Evolutionary conservation across 2,329 filamentous ascomycete genomes (phyloP).

Genomic region (Aureobasidium sp.): DNA sequence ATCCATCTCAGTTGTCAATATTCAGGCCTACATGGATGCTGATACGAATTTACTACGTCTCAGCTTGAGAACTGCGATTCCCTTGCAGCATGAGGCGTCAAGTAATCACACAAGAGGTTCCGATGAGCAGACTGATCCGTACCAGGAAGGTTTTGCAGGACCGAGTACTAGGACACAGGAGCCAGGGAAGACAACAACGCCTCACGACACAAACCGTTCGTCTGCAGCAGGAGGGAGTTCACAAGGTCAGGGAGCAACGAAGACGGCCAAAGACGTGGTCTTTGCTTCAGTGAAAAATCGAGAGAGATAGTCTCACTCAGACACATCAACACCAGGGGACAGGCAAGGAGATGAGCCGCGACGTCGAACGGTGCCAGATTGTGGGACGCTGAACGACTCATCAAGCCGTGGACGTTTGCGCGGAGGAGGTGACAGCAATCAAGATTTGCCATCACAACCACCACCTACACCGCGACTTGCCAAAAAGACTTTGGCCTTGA

Average conservation of each 20-base stretch:
- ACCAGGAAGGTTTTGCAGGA: not conserved
- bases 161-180: not conserved
- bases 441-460: not conserved
- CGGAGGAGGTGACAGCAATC: not conserved
- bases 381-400: not conserved
- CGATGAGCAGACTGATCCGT: not conserved
- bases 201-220: not conserved
- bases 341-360: not conserved
- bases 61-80: not conserved
- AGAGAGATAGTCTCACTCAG: not conserved
- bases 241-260: not conserved
- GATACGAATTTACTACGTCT: not conserved
- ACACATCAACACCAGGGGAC: not conserved
- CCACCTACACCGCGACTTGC: not conserved
- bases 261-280: not conserved
- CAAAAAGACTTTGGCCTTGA: not conserved
- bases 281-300: not conserved
- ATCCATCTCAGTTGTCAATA: not conserved
- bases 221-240: not conserved
- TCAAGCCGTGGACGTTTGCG: not conserved
- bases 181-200: not conserved
- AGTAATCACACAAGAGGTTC: not conserved
- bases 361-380: not conserved
- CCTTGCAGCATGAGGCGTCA: not conserved
- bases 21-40: not conserved